Percentiles rank a stretch among this genome's conserved stretches.
Evolutionary conservation across 208 protist genomes (phyloP).

Genomic region (Trypanosoma lewisi): DNA sequence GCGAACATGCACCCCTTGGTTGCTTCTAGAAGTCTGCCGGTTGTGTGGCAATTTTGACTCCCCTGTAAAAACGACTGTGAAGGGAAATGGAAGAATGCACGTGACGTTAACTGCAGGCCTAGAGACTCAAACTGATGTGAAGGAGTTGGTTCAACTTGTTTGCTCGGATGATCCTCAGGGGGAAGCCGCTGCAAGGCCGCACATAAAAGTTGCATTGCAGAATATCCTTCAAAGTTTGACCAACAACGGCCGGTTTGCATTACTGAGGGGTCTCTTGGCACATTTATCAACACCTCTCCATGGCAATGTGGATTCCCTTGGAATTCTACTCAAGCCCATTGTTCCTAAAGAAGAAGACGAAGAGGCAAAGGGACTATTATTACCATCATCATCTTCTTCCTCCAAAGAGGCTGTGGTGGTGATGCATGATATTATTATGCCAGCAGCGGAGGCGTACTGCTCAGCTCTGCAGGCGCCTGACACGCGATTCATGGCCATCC

Average conservation of each 20-base stretch:
- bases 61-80: background rate
- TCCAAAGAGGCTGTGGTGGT: constrained; percentile 8
- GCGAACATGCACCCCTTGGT: constrained; percentile 37
- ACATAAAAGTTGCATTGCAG: constrained; percentile 23
- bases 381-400: too few species aligned
- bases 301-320: constrained; percentile 33
- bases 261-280: constrained; percentile 80
- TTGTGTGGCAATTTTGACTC: constrained; percentile 12
- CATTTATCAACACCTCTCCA: constrained; percentile 68
- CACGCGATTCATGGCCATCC: constrained; percentile 89
- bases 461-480: constrained; percentile 65
- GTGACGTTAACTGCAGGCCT: background rate
- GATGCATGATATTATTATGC: constrained; percentile 69
- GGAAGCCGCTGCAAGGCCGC: background rate
- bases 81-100: background rate
- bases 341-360: background rate
- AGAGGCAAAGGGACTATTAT: too few species aligned
- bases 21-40: constrained; percentile 53
- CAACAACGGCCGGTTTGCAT: constrained; percentile 76
- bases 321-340: constrained; percentile 37
- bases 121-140: constrained; percentile 3
- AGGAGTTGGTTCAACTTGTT: constrained; percentile 24
- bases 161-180: constrained; percentile 19
- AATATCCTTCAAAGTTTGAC: constrained; percentile 49
- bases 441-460: constrained; percentile 49